Conservation (phyloP, 805 yeast genomes). For the Candida railenensis region DNA sequence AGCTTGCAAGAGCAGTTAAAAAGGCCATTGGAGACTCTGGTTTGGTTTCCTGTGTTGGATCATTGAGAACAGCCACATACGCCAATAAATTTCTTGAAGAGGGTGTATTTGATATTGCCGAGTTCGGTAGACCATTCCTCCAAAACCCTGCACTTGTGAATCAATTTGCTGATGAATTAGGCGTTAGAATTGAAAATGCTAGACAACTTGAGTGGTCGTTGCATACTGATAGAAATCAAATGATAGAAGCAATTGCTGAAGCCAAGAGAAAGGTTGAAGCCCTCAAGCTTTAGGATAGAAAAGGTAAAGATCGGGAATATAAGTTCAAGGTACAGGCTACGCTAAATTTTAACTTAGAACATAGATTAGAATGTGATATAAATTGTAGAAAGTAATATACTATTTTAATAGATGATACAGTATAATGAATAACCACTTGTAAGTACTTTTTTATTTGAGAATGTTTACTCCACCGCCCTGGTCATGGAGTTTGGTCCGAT, state of each 20-base stretch:
- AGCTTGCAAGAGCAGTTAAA: slow-evolving; percentile 42
- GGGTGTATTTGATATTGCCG: slow-evolving; percentile 46
- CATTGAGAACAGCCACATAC: slow-evolving; percentile 26
- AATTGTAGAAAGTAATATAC: too few relatives aligned
- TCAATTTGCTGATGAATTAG: slow-evolving; percentile 50
- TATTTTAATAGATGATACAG: too few relatives aligned
- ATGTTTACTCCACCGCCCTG: too few relatives aligned
- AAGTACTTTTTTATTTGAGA: too few relatives aligned
- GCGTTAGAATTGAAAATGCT: slow-evolving; percentile 39
- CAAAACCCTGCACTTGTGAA: slow-evolving; percentile 51
- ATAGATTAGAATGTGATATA: too few relatives aligned
- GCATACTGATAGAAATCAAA: slow-evolving; percentile 16
- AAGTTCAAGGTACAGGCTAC: too few relatives aligned
- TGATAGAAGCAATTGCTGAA: slow-evolving; percentile 15
- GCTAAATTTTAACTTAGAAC: too few relatives aligned
- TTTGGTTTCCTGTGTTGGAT: slow-evolving; percentile 49
- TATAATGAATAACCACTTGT: too few relatives aligned
- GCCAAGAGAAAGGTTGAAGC: background rate
- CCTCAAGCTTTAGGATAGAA: background rate
- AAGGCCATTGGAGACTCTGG: slow-evolving; percentile 42
- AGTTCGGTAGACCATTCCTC: slow-evolving; percentile 47
- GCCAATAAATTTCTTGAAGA: slow-evolving; percentile 42
- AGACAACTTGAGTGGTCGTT: slow-evolving; percentile 19
- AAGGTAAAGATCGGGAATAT: too few relatives aligned
- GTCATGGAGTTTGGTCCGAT: too few relatives aligned